Base-by-base conservation (phyloP, 1,284 basidiomycete species). In the Trichosporon coremiiforme region DNA sequence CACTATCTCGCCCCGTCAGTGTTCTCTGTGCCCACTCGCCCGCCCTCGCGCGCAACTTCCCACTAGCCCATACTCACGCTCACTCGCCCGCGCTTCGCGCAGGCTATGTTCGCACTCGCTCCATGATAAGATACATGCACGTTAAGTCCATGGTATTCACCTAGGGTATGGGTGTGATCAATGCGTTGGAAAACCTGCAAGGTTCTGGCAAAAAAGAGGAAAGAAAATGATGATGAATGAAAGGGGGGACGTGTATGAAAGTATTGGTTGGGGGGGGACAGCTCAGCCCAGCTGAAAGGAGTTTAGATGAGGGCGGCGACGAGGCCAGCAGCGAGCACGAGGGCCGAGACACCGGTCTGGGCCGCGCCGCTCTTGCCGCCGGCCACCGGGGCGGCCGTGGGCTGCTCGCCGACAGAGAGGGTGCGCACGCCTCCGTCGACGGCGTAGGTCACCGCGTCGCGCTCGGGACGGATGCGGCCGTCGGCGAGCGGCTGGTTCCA, bases 401-500 rank as follows among this genome's bases (percentile, higher is more conserved):
- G 57, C 57, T 31, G 29, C 57, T 62, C 31, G 29, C 29, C 29
- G 17, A 62, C 31, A 7, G 57, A 62, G 15, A 62, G 57, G 29
- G 57, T 62, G 57, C 57, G 57, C 29, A 62, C n/a, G 31, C 57
- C 57, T 31, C 57, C 17, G 15, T 62, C 57, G 33, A 62, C n/a
- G 29, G 57, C 57, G 57, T 62, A 62, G 9, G 57, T 62, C 29
- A 62, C 57, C 8, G 57, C 57, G 57, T 62, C 57, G 57, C 57
- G 57, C 29, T 62, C 57, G 57, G 57, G 57, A 29, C 57, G 57
- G 57, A 62, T 62, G 64, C 73, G 64, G 22, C 45, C 67, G 71
- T 69, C 71, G 33, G 66, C 41, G 36, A 74, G 66, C 60, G 74
- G 68, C 65, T 72, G 67, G 73, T 72, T 63, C 76, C 75, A 66